A percentile compares a stretch with the other conserved stretches of the same genome.
Conservation (phyloP, 139 green algal genomes). For the Raphidocelis subcapitata region DNA sequence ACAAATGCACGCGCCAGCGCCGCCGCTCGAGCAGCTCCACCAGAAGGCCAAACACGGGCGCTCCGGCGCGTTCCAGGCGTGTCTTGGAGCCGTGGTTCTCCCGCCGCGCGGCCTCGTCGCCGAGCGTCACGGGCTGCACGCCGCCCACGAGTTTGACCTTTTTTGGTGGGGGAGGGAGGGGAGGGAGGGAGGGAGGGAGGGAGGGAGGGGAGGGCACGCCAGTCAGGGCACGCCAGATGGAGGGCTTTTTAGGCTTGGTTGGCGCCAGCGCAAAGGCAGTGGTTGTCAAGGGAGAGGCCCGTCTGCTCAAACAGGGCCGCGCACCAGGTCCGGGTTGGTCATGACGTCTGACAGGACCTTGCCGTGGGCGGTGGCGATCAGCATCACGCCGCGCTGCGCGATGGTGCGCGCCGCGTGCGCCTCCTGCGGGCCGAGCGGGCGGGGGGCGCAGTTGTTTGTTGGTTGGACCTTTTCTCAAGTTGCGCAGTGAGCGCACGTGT, state of each 20-base stretch:
- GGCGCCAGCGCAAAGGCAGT: too few species aligned
- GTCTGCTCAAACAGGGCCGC: too few species aligned
- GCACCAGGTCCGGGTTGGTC: constrained; percentile 76
- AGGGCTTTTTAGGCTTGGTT: too few species aligned
- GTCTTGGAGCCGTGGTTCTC: constrained; percentile 16
- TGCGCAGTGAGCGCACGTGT: too few species aligned
- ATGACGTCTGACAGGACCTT: constrained; percentile 26
- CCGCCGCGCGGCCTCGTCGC: constrained; percentile 9
- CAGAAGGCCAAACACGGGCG: constrained; percentile 2
- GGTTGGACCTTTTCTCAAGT: too few species aligned
- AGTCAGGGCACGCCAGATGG: too few species aligned
- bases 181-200: too few species aligned
- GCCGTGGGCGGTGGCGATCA: constrained; percentile 92
- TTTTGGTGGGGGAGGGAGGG: too few species aligned
- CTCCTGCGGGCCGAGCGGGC: constrained; percentile 34
- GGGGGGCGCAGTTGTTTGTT: too few species aligned
- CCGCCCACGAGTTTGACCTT: constrained; percentile 86
- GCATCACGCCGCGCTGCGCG: constrained; percentile 84
- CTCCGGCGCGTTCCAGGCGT: constrained; percentile 7
- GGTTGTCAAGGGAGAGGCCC: too few species aligned
- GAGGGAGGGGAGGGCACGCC: too few species aligned
- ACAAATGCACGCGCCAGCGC: not conserved
- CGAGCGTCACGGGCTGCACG: constrained; percentile 68
- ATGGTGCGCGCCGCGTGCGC: constrained; percentile 85
- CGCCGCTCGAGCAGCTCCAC: not conserved